These are phyloP conservation scores for Pyracantha coccinea DNA, from an alignment of 331 rosid species.

Conservation along the genomic window DNA sequence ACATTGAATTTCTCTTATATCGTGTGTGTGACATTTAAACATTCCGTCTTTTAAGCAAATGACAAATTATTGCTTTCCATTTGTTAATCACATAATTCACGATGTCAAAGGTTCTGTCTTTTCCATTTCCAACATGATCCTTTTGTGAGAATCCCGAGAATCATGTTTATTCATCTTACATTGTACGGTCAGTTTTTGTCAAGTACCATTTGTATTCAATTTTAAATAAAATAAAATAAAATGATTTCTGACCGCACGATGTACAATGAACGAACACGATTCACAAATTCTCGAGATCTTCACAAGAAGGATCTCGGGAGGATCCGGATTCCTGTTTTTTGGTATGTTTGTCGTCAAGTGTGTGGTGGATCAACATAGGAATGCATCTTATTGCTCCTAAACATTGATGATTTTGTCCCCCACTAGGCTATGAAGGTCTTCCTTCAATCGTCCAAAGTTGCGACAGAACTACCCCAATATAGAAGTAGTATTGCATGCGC, in stretches of 20 bases:
- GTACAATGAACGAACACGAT: no score
- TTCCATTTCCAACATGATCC: no score
- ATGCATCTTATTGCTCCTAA: neutral
- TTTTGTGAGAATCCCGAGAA: fast-evolving
- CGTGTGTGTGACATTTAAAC: no score
- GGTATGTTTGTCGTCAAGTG: neutral
- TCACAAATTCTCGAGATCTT: no score
- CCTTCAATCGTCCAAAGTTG: neutral
- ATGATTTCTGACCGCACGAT: no score
- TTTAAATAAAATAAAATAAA: no score
- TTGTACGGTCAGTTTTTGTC: no score
- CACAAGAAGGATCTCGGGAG: no score
- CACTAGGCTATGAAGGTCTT: neutral
- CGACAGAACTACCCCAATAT: neutral
- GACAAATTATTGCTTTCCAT: neutral
- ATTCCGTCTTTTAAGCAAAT: neutral
- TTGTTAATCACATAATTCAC: neutral
- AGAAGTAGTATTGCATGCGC: neutral
- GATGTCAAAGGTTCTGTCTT: neutral
- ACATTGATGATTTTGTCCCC: neutral
- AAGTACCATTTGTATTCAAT: no score
- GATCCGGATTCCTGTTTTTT: neutral
- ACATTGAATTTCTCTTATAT: no score
- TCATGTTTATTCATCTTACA: no score
- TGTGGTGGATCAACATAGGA: neutral